Percentiles rank a stretch among this genome's conserved stretches.
Conservation (phyloP, 140 eudicot genomes). For the Anethum foeniculum region DNA sequence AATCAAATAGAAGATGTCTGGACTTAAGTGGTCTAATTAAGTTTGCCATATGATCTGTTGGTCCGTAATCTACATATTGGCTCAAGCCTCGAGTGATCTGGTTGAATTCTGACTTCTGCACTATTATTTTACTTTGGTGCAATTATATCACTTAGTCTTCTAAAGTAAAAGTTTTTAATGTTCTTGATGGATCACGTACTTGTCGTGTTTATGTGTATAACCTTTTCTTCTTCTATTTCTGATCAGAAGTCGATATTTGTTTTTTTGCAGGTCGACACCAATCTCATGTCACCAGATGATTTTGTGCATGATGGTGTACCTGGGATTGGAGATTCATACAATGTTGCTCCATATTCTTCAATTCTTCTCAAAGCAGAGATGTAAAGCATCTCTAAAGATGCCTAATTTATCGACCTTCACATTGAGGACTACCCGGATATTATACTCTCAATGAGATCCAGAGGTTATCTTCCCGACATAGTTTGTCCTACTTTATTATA, state of each 20-base stretch:
- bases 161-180: not conserved
- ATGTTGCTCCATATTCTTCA: slow-evolving; percentile 80
- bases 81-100: not conserved
- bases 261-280: slow-evolving; percentile 78
- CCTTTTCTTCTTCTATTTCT: not conserved
- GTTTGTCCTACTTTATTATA: not conserved
- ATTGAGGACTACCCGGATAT: not conserved
- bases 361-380: slow-evolving; percentile 79
- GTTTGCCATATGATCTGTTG: no score
- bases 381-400: slow-evolving; percentile 10
- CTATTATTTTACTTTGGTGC: not conserved
- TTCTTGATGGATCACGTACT: not conserved
- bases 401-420: not conserved
- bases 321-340: slow-evolving; percentile 48
- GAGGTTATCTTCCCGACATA: not conserved
- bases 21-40: no score
- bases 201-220: not conserved
- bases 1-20: no score
- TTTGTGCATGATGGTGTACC: slow-evolving; percentile 54
- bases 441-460: no score
- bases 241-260: not conserved
- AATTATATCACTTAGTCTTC: not conserved
- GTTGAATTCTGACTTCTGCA: not conserved
- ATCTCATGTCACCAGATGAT: slow-evolving; percentile 73
- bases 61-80: no score